Evolutionary conservation across 768 basidiomycete species (phyloP), one percentile per base, ranked within the genome.

Genomic region (Amanita phalloides): DNA sequence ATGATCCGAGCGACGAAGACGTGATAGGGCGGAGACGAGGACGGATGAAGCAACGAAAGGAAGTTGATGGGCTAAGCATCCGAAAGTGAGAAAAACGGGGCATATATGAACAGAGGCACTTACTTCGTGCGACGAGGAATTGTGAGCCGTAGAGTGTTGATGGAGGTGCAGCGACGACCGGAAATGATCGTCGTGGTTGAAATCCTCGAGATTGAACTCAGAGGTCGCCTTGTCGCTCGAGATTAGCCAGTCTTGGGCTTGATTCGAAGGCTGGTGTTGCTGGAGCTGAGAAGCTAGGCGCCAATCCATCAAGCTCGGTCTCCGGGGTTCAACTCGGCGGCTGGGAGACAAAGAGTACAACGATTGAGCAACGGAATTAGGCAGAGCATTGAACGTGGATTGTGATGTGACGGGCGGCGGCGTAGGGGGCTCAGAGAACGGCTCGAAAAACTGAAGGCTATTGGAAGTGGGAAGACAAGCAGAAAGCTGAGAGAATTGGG

Each of bases 1-100:
- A 90, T 87, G 57, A 92, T 91, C 23, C 90, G 83, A 14, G 80
- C 71, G 10, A 91, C 88, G 58, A 92, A 90, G 50, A 86, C 71
- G 49, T 79, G 78, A 60, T 92, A 92, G 1, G 88, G 88, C 11
- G 90, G 90, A 26, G 84, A 81, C 0, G 89, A 87, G 0, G 88
- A 87, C 0, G 90, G 90, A 59, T 90, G 88, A 46, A 92, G 74
- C 47, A 91, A 72, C 11, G 86, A 86, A 49, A 91, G 74, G 64
- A 91, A 92, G 66, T 92, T 92, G 71, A 92, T 90, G 13, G 90
- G 88, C 88, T 92, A 56, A 35, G 23, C 25, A 42, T 42, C 9
- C 45, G 48, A 58, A 58, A 62, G 58, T 56, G 60, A 11, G 32
- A 61, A 26, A 54, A 55, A 55, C 51, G 45, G 47, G 45, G 13